phyloP scores from a whole-genome alignment of 2,329 filamentous ascomycete species.

The Epichloe sp. region DNA sequence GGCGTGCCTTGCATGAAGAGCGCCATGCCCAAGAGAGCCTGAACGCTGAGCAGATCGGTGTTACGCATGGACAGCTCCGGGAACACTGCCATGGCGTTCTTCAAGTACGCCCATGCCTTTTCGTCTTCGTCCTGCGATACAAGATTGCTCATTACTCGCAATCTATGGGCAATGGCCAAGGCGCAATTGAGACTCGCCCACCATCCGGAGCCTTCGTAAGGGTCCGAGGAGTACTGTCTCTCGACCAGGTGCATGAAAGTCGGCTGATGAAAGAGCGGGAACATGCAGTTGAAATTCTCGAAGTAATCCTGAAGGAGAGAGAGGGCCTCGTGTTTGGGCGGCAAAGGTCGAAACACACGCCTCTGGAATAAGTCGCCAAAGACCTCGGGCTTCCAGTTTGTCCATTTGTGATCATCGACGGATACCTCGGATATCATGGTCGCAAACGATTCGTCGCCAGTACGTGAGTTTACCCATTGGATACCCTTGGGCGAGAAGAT shows the following conservation, averaged over 20 bases:
- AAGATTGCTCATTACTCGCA: conserved; percentile 91
- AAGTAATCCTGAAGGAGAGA: conserved; percentile 90
- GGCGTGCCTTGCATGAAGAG: conserved; percentile 93
- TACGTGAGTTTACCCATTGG: conserved; percentile 96
- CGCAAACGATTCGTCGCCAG: conserved; percentile 88
- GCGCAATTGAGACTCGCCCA: conserved; percentile 95
- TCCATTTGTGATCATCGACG: conserved; percentile 89
- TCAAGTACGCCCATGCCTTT: conserved; percentile 89
- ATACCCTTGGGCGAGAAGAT: conserved; percentile 98
- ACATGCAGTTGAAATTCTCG: conserved; percentile 98
- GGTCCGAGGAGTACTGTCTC: conserved; percentile 81
- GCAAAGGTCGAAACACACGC: conserved; percentile 69
- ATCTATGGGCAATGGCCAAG: conserved; percentile 79
- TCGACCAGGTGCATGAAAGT: conserved; percentile 98
- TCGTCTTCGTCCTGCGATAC: conserved; percentile 84
- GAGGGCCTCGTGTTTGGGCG: conserved; percentile 73
- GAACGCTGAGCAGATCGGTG: conserved; percentile 86
- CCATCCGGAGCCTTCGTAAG: conserved; percentile 92
- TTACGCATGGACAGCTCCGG: conserved; percentile 92
- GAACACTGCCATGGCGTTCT: conserved; percentile 91
- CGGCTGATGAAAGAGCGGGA: conserved; percentile 91
- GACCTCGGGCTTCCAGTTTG: conserved; percentile 95
- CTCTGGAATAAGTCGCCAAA: conserved; percentile 86
- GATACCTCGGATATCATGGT: conserved; percentile 88
- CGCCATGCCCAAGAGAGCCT: conserved; percentile 85